Conservation (phyloP, 169 alveolate genomes). For the Sarcocystis neurona region DNA sequence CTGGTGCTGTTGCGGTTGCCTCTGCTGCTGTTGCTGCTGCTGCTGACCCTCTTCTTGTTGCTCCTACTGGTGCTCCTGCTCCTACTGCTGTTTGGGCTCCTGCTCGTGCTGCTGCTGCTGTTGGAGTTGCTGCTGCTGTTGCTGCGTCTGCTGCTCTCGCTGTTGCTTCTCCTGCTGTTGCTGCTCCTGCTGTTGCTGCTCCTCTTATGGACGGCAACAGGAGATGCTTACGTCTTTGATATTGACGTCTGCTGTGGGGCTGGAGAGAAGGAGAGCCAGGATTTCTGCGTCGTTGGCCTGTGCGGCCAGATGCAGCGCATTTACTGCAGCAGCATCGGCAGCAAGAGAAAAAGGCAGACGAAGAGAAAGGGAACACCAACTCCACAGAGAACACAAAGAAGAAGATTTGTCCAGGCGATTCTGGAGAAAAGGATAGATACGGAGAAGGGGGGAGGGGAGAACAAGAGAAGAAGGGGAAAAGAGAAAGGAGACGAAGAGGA, state of each 20-base stretch:
- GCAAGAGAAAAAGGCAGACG: neutral
- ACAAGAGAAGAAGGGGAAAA: neutral
- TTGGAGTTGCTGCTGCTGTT: too few relatives aligned
- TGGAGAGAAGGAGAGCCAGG: constrained; percentile 25
- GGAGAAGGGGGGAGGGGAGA: neutral
- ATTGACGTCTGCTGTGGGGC: constrained; percentile 29
- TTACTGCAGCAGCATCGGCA: constrained; percentile 28
- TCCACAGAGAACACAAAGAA: neutral
- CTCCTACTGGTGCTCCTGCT: too few relatives aligned
- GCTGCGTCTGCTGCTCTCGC: too few relatives aligned
- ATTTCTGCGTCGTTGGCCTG: constrained; percentile 25
- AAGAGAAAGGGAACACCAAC: neutral
- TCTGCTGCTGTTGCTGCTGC: too few relatives aligned
- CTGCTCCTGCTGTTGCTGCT: neutral
- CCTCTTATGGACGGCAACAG: neutral
- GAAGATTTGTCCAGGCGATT: neutral
- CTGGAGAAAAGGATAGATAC: neutral
- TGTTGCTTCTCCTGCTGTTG: too few relatives aligned
- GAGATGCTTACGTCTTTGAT: neutral
- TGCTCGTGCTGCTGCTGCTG: too few relatives aligned
- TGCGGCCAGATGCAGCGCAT: constrained; percentile 50
- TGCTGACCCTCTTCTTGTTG: too few relatives aligned
- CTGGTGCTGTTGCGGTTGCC: too few relatives aligned
- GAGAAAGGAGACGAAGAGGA: neutral
- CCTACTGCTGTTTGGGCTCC: too few relatives aligned